These are phyloP conservation scores for Yarrowia sp. DNA, from an alignment of 805 yeast species.

Conservation along the genomic window DNA sequence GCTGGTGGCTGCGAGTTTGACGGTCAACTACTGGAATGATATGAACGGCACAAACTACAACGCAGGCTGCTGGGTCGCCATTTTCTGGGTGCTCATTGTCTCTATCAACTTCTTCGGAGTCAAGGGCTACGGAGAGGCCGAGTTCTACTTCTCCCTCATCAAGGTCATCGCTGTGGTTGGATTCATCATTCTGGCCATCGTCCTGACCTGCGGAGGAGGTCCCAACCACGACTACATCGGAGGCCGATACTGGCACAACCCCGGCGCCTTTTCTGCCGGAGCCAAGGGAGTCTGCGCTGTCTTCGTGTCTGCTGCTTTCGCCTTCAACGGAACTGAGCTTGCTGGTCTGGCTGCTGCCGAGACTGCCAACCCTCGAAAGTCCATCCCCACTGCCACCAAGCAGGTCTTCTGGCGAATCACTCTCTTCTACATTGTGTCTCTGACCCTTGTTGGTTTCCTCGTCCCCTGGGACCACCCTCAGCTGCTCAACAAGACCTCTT, in stretches of 20 bases:
- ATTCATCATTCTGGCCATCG: slow-evolving; percentile 59
- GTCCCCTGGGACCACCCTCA: slow-evolving; percentile 58
- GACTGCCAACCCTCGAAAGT: slow-evolving; percentile 59
- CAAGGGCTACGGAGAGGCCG: slow-evolving; percentile 68
- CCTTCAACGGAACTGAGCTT: slow-evolving; percentile 70
- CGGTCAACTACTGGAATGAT: slow-evolving; percentile 58
- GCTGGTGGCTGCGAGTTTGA: slow-evolving; percentile 59
- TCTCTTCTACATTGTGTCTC: slow-evolving; percentile 59
- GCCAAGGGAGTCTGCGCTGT: slow-evolving; percentile 68
- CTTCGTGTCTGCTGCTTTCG: slow-evolving; percentile 68
- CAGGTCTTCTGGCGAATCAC: slow-evolving; percentile 77
- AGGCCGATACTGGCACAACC: slow-evolving; percentile 56
- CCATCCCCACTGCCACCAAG: slow-evolving; percentile 68
- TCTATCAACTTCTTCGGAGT: slow-evolving; percentile 57
- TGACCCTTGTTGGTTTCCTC: slow-evolving; percentile 56
- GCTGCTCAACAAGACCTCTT: slow-evolving; percentile 45
- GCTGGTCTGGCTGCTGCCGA: slow-evolving; percentile 72
- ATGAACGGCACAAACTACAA: slow-evolving; percentile 60
- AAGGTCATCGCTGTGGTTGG: slow-evolving; percentile 62
- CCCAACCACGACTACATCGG: slow-evolving; percentile 56
- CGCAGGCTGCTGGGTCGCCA: slow-evolving; percentile 56
- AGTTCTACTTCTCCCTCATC: slow-evolving; percentile 56
- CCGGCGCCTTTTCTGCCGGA: slow-evolving; percentile 70
- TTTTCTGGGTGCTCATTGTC: slow-evolving; percentile 53
- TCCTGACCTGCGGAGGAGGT: slow-evolving; percentile 53